Conservation (phyloP, 2,329 filamentous ascomycete species). For the Boeremia exigua region DNA sequence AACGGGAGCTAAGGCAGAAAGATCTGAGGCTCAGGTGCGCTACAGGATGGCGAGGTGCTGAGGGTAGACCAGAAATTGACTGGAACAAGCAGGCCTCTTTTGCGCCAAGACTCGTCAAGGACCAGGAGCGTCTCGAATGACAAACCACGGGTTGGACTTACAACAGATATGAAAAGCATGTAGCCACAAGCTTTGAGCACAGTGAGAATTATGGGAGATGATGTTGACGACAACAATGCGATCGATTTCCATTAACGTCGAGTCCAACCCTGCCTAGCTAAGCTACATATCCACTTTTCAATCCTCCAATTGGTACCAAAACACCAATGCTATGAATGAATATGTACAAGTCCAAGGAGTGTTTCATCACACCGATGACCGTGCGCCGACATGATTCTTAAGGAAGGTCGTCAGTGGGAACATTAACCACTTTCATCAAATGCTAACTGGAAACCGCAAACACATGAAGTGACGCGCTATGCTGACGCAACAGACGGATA, state of each 20-base stretch:
- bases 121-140: too few species aligned
- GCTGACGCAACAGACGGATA: background rate
- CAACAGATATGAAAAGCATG: too few species aligned
- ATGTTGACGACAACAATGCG: background rate
- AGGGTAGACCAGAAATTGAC: too few species aligned
- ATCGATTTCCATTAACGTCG: conserved; percentile 14
- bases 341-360: conserved; percentile 22
- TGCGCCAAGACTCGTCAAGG: too few species aligned
- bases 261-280: conserved; percentile 8
- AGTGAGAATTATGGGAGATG: too few species aligned
- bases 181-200: too few species aligned
- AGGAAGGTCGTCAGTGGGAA: conserved; percentile 19
- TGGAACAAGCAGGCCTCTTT: too few species aligned
- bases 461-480: conserved; percentile 7
- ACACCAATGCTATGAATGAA: conserved; percentile 16
- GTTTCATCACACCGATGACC: conserved; percentile 17
- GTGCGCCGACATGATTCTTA: conserved; percentile 19
- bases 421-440: conserved; percentile 13
- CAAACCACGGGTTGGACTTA: too few species aligned
- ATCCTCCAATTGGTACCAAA: conserved; percentile 1
- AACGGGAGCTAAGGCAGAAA: too few species aligned
- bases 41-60: too few species aligned
- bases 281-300: background rate
- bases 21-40: too few species aligned
- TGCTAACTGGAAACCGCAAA: conserved; percentile 3